Percentiles rank a stretch among this genome's conserved stretches.
Evolutionary conservation across 202 grass and related monocot genomes (phyloP).

Genomic region (Carex sylvatica): DNA sequence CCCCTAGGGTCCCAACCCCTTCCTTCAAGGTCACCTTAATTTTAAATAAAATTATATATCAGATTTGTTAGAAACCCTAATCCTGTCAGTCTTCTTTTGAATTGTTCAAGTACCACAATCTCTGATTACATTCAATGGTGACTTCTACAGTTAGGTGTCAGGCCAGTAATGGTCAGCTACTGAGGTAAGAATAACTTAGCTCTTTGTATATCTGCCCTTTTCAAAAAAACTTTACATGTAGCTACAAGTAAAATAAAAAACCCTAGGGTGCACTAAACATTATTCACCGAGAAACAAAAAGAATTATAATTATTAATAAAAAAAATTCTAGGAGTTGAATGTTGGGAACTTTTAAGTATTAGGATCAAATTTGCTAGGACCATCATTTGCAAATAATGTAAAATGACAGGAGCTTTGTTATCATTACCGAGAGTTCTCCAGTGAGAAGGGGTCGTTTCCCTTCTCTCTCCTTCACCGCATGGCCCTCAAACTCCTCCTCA

Average conservation of each 20-base stretch:
- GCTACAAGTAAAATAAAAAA: not conserved
- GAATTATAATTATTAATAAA: not conserved
- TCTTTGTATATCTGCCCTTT: not conserved
- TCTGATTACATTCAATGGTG: not conserved
- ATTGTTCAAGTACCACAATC: not conserved
- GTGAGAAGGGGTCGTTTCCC: conserved; percentile 87
- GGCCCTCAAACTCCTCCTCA: conserved; percentile 70
- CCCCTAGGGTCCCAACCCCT: conserved; percentile 84
- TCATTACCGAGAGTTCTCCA: conserved; percentile 53
- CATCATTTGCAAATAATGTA: conserved; percentile 5
- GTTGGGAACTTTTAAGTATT: not conserved
- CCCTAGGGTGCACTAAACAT: not conserved
- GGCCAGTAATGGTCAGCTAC: not conserved
- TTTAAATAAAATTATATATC: conserved; percentile 3
- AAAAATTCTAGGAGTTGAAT: not conserved
- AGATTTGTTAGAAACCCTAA: not conserved
- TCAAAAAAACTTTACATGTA: not conserved
- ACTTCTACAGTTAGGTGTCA: not conserved
- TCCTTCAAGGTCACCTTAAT: conserved; percentile 62
- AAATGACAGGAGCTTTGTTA: not conserved
- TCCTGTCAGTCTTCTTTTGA: not conserved
- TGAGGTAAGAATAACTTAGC: not conserved
- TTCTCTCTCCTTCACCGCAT: conserved; percentile 85
- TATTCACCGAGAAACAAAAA: not conserved
- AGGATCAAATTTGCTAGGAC: not conserved